A percentile compares a stretch with the other conserved stretches of the same genome.
These are phyloP conservation scores for Hyaloscypha finlandica DNA, from an alignment of 495 filamentous ascomycete species.

Conservation along the genomic window DNA sequence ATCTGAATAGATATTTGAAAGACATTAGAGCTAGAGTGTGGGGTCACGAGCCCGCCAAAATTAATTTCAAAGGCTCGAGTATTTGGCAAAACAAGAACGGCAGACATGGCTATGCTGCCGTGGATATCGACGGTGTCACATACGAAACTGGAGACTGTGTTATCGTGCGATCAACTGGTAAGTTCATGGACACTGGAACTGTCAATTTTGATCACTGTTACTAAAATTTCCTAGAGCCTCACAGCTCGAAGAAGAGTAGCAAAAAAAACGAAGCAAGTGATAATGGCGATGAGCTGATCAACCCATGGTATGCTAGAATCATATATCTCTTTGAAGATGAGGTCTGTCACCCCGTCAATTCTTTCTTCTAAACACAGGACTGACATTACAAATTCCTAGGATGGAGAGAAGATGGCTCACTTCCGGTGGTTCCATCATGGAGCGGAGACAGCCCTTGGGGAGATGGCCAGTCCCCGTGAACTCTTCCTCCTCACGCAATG, in stretches of 20 bases:
- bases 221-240: neutral
- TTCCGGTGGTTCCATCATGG: conserved; percentile 21
- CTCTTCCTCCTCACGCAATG: conserved; percentile 14
- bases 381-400: neutral
- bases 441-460: conserved; percentile 5
- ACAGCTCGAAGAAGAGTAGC: neutral
- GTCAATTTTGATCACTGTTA: neutral
- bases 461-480: conserved; percentile 18
- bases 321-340: conserved; percentile 7
- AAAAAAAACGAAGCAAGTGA: neutral
- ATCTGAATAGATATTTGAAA: neutral
- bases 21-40: neutral
- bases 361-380: no score
- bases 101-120: conserved; percentile 1
- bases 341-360: neutral
- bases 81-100: neutral
- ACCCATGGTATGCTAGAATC: conserved; percentile 14
- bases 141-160: conserved; percentile 11
- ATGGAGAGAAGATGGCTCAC: conserved; percentile 8
- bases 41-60: neutral
- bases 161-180: neutral
- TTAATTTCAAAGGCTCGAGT: neutral
- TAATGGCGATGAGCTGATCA: neutral
- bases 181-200: neutral
- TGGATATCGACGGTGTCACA: neutral